phyloP scores from a whole-genome alignment of 1,284 basidiomycete species.

The Naganishia sp. region DNA sequence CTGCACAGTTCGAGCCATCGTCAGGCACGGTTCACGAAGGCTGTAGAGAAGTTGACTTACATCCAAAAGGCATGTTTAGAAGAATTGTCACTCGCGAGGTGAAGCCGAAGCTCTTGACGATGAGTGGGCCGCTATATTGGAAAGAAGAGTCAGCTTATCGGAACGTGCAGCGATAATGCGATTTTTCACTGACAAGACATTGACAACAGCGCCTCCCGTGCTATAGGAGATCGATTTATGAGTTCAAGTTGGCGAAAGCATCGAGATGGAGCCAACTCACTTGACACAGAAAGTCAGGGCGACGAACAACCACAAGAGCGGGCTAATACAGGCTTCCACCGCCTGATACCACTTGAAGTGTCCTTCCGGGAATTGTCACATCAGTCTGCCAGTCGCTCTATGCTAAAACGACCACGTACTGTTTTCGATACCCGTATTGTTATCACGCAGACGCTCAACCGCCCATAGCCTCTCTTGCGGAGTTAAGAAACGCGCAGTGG shows the following conservation, averaged over 20 bases:
- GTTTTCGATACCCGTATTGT: constrained; percentile 45
- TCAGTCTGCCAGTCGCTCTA: not conserved
- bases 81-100: constrained; percentile 34
- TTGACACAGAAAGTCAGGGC: constrained; percentile 42
- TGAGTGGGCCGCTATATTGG: constrained; percentile 29
- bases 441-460: constrained; percentile 50
- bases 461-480: constrained; percentile 45
- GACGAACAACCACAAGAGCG: constrained; percentile 42
- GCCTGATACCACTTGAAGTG: constrained; percentile 48
- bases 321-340: constrained; percentile 42
- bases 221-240: not conserved
- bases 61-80: constrained; percentile 35
- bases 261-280: not conserved
- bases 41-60: not conserved
- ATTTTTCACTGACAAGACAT: constrained; percentile 1
- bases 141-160: not conserved
- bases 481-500: constrained; percentile 45
- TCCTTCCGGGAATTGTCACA: constrained; percentile 14
- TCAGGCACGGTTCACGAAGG: not conserved
- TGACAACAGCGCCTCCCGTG: constrained; percentile 13
- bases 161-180: not conserved
- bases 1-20: not conserved
- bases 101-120: constrained; percentile 40
- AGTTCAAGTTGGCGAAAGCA: not conserved
- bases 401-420: constrained; percentile 19